These are phyloP conservation scores for Epithele typhae DNA, from an alignment of 768 basidiomycete species.

Conservation along the genomic window DNA sequence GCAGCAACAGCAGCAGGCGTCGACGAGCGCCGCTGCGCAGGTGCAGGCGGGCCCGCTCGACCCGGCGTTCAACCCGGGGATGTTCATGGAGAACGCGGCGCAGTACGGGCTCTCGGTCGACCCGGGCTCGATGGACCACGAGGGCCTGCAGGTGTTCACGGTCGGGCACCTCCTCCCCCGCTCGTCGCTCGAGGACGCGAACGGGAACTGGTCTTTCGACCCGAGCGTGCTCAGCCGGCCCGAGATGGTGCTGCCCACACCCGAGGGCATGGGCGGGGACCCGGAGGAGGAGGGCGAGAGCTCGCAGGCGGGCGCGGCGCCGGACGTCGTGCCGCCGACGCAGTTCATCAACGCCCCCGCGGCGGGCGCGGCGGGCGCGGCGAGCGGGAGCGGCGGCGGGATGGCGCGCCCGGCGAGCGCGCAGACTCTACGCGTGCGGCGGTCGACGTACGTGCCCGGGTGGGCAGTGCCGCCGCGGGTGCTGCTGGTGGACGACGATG, in stretches of 20 bases:
- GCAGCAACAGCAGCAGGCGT: neutral
- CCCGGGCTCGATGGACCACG: constrained; percentile 34
- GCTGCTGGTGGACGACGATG: constrained; percentile 92
- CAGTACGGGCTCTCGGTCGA: constrained; percentile 19
- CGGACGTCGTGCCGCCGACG: constrained; percentile 1
- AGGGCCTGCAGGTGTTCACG: constrained; percentile 77
- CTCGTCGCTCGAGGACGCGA: constrained; percentile 42
- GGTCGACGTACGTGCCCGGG: constrained; percentile 80
- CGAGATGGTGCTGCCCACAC: constrained; percentile 26
- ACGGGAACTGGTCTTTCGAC: constrained; percentile 62
- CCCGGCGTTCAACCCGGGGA: constrained; percentile 11
- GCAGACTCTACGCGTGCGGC: constrained; percentile 60
- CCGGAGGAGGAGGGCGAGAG: constrained; percentile 24
- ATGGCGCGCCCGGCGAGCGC: constrained; percentile 16
- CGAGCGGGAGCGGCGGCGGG: neutral
- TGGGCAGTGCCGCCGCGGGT: constrained; percentile 92
- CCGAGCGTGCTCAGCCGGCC: constrained; percentile 29
- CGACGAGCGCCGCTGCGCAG: neutral
- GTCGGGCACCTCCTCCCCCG: constrained; percentile 72
- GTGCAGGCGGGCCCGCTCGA: constrained; percentile 5
- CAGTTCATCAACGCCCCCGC: constrained; percentile 18
- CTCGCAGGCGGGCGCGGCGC: constrained; percentile 5
- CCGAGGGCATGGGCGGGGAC: constrained; percentile 27
- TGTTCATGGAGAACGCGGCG: constrained; percentile 19
- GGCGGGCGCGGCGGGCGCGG: neutral